Evolutionary conservation across 305 asterid species (phyloP).

Genomic region (Fraxinus sp.): DNA sequence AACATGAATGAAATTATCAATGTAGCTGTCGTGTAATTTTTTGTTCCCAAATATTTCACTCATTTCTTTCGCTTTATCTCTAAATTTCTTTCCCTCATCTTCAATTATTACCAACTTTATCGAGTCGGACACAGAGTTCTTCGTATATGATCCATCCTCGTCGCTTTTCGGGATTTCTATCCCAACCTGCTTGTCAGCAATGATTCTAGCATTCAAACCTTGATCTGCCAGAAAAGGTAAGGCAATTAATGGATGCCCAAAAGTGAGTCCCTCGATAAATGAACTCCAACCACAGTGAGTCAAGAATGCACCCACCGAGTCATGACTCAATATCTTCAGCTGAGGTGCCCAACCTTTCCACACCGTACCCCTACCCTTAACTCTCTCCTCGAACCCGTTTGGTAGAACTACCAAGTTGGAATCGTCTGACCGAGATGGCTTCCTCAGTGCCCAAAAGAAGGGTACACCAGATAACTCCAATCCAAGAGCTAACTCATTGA

Average conservation of each 20-base stretch:
- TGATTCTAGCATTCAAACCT: not conserved
- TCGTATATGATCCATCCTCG: not conserved
- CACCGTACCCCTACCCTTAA: constrained; percentile 23
- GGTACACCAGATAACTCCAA: constrained; percentile 27
- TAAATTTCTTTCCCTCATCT: not conserved
- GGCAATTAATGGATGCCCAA: not conserved
- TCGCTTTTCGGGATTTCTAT: not conserved
- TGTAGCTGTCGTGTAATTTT: not conserved
- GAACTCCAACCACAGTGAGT: constrained; percentile 40
- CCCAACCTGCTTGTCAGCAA: not conserved
- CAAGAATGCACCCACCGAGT: constrained; percentile 34
- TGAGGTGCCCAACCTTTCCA: constrained; percentile 36
- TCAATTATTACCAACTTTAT: constrained; percentile 6
- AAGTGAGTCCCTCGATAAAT: constrained; percentile 14
- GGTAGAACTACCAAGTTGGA: constrained; percentile 13
- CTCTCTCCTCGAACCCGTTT: constrained; percentile 26
- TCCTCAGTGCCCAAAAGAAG: constrained; percentile 30
- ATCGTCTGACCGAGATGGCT: not conserved
- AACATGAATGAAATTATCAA: not conserved
- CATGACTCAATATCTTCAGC: constrained; percentile 29
- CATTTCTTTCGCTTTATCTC: not conserved
- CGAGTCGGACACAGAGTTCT: not conserved
- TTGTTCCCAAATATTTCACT: not conserved
- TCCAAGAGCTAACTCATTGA: constrained; percentile 30
- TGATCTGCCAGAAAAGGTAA: constrained; percentile 5